Base-by-base conservation (phyloP, 129 eudicot species). In the Flaveria brownii region DNA sequence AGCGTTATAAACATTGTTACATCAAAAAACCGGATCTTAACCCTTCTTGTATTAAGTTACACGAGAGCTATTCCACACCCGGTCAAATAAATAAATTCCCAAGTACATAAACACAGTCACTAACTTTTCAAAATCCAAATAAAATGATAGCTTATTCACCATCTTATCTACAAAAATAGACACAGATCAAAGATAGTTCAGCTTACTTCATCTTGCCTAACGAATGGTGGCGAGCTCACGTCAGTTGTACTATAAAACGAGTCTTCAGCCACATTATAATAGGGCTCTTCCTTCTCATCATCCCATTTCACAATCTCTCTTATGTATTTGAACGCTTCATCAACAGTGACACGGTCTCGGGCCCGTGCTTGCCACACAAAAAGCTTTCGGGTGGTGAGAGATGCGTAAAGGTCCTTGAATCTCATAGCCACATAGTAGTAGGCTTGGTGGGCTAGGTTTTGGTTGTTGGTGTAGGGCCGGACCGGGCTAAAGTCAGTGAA, bases 301-400 rank as follows among this genome's bases (percentile, higher is more conserved):
- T 95, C 99, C 99, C 99, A 95, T 82, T 85, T 91, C 54, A 95
- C 89, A 64, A 95, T 92, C 82, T 95, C 97, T 69, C 97, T 84
- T 63, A 89, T 80, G 64, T 91, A 95, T 61, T 95, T 95, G 51
- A 95, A 95, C 16, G 96, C 96, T 75, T 95, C 99, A 22, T 95
- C 97, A 10, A 95, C 87, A 9, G 97, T 91, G 22, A 67, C 82
- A 54, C 97, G 84, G 66, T 95, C 99, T 56, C 97, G 82, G 42
- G 96, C 99, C 80, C 80, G 84, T 12, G 96, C 81, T 84, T 95
- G 99, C 93, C 96, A 95, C 43, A 95, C 96, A 68, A 89, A 95
- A 17, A 95, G 96, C 85, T 95, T 95, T 51, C 89, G 85, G 23
- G 84, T 74, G 0, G 97, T 91, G 23, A 91, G 73, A 47, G 89